phyloP scores from a whole-genome alignment of 352 stramenopile genomes.

The Pythium oligandrum region DNA sequence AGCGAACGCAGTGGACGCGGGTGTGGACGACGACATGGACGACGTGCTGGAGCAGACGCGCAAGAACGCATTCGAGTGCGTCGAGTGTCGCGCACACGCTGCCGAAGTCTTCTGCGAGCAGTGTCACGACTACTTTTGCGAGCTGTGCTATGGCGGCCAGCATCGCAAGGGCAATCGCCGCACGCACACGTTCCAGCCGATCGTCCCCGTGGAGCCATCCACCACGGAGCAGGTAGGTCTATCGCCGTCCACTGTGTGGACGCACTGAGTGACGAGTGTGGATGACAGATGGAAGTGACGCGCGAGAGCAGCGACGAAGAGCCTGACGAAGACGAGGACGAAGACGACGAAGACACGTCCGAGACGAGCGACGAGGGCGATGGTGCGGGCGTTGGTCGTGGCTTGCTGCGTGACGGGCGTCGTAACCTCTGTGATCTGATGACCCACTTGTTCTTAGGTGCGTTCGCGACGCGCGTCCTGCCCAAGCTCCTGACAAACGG shows the following conservation, averaged over 20 bases:
- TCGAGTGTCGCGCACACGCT: constrained; percentile 65
- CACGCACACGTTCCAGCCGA: constrained; percentile 74
- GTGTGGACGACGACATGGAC: constrained; percentile 17
- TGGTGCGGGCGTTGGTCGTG: constrained; percentile 18
- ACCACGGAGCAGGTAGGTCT: constrained; percentile 11
- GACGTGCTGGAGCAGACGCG: constrained; percentile 27
- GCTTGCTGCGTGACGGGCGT: constrained; percentile 7
- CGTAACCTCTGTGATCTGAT: constrained; percentile 89
- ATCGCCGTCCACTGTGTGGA: not conserved
- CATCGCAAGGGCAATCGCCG: constrained; percentile 81
- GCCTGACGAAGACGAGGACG: constrained; percentile 11
- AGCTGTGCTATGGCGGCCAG: constrained; percentile 77
- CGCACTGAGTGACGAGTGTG: not conserved
- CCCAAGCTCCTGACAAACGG: constrained; percentile 5
- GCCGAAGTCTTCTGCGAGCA: constrained; percentile 83
- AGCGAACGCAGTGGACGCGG: constrained; percentile 1
- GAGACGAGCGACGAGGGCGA: not conserved
- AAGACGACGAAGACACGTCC: constrained; percentile 11
- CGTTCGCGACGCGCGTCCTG: constrained; percentile 2
- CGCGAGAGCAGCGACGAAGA: constrained; percentile 5
- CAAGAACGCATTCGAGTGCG: constrained; percentile 47
- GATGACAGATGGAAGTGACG: too few species aligned
- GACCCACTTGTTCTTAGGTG: constrained; percentile 81
- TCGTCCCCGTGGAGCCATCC: constrained; percentile 14
- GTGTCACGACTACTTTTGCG: constrained; percentile 87